phyloP scores from a whole-genome alignment of 768 basidiomycete species.

The Butyriboletus loyo region DNA sequence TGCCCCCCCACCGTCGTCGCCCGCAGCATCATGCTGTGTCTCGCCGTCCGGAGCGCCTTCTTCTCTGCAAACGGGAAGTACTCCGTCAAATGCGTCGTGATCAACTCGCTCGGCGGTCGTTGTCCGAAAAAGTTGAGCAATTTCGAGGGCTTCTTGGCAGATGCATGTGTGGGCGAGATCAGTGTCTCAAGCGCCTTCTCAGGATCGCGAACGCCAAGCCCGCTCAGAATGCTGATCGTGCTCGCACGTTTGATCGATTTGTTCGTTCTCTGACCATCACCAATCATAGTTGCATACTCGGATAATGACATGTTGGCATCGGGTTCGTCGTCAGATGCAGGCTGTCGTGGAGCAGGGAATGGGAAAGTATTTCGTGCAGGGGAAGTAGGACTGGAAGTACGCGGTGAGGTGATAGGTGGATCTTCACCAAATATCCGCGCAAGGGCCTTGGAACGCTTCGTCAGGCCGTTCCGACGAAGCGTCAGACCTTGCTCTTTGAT shows the following conservation, averaged over 20 bases:
- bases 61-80: slow-evolving; percentile 95
- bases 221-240: slow-evolving; percentile 90
- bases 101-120: slow-evolving; percentile 94
- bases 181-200: slow-evolving; percentile 61
- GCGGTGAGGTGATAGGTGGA: slow-evolving; percentile 27
- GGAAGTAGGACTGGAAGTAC: slow-evolving; percentile 37
- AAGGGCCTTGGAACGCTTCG: slow-evolving; percentile 41
- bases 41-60: slow-evolving; percentile 83
- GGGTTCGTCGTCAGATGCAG: slow-evolving; percentile 35
- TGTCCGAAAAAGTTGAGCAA: slow-evolving; percentile 97
- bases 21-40: slow-evolving; percentile 81
- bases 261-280: slow-evolving; percentile 25
- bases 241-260: slow-evolving; percentile 75
- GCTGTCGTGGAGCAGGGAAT: slow-evolving; percentile 8
- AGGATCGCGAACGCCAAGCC: slow-evolving; percentile 82
- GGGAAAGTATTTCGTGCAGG: slow-evolving; percentile 20
- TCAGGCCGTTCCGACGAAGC: slow-evolving; percentile 53
- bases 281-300: slow-evolving; percentile 28
- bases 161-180: slow-evolving; percentile 44
- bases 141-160: slow-evolving; percentile 55
- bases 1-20: slow-evolving; percentile 40
- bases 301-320: slow-evolving; percentile 33
- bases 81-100: slow-evolving; percentile 89
- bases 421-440: slow-evolving; percentile 48
- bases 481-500: slow-evolving; percentile 77